Base-by-base conservation (phyloP, 2,329 filamentous ascomycete species). In the Exutisphaerella laricina region DNA sequence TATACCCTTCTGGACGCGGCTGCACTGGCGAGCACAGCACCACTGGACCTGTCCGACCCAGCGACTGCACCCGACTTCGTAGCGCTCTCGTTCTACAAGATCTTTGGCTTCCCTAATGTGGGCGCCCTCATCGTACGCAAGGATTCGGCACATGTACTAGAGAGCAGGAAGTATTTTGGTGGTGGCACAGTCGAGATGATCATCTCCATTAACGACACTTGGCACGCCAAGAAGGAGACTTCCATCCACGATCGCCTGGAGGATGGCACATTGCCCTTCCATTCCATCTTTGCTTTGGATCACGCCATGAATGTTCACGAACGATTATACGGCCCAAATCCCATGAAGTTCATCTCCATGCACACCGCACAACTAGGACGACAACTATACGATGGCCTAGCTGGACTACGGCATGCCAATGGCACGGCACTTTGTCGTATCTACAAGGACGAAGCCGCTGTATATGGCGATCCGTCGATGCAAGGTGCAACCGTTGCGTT, bases 141-240 rank as follows among this genome's bases (percentile, higher is more conserved):
- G 51, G 66, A 69, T 8, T 77, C 80, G 1, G 73, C 73, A 1
- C 70, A 78, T 47, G 70, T 79, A 39, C 70, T 76, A 31, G 72
- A 69, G 39, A 66, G 70, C 41, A 68, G 78, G 29, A 73, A 69
- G 47, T 85, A 82, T 57, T 85, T 85, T 55, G 82, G 80, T 14
- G 82, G 82, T 20, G 82, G 81, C 7, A 85, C 82, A 1, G 76
- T 80, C 26, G 72, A 75, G 38, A 77, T 80, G 70, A 73, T 81
- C 18, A 72, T 74, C 4, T 67, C 71, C 14, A 60, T 74, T 30
- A 70, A 69, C 12, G 62, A 67, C n/a, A 64, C 66, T 4, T 82
- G 70, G 77, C 75, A 75, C 57, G 70, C 68, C 22, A 77, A 68
- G 49, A 80, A 74, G 41, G 53, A 67, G 50, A 71, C 69, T 39